Percentiles rank a stretch among this genome's conserved stretches.
These are phyloP conservation scores for Lantana camara DNA, from an alignment of 257 asterid genomes.

Conservation along the genomic window DNA sequence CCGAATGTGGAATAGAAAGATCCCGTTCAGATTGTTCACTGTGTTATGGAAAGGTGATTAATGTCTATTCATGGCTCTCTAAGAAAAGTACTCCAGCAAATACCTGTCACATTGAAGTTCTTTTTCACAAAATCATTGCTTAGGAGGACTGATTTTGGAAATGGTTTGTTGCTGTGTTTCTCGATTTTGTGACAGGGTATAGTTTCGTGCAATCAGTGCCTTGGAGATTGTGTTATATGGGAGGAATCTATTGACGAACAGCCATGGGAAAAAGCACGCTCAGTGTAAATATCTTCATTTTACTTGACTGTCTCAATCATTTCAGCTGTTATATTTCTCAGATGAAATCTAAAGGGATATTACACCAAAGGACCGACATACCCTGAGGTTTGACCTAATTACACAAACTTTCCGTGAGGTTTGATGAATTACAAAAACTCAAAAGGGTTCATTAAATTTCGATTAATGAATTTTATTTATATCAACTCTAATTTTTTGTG, in stretches of 20 bases:
- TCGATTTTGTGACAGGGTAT: constrained; percentile 53
- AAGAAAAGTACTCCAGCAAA: constrained; percentile 6
- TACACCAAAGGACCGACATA: too few species aligned
- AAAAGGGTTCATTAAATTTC: too few species aligned
- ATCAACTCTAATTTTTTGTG: too few species aligned
- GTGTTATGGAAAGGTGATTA: constrained; percentile 77
- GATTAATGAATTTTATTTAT: too few species aligned
- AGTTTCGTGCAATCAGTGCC: constrained; percentile 73
- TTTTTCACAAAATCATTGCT: not conserved
- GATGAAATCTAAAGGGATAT: too few species aligned
- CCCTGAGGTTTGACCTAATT: too few species aligned
- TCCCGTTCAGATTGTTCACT: constrained; percentile 77
- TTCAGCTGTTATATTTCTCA: too few species aligned
- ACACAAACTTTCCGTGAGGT: too few species aligned
- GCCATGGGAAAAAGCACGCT: constrained; percentile 97
- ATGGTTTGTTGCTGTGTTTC: not conserved
- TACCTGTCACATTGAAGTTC: constrained; percentile 2
- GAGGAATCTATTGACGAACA: constrained; percentile 90
- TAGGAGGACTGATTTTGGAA: not conserved
- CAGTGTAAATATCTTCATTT: constrained; percentile 46
- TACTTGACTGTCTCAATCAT: too few species aligned
- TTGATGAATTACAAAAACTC: too few species aligned
- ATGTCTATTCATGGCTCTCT: not conserved
- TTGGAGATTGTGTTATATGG: constrained; percentile 96
- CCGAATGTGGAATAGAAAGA: constrained; percentile 89